Conservation (phyloP, 2,329 filamentous ascomycete genomes). For the Trichoderma atrobrunneum region DNA sequence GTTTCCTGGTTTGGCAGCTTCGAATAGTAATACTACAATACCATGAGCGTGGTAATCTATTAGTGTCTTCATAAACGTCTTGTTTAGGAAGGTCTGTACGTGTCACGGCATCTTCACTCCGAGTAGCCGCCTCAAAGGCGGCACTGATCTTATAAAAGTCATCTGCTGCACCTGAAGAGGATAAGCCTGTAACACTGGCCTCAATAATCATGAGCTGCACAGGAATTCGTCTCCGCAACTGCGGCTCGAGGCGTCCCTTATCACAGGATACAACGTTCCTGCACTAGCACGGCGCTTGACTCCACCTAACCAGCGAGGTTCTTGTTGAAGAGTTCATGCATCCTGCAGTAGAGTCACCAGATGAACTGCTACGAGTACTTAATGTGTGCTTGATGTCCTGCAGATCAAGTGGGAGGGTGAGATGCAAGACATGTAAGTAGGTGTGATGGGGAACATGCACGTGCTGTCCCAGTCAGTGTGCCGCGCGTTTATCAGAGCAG, state of each 20-base stretch:
- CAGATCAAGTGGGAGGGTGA: background rate
- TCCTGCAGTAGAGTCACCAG: background rate
- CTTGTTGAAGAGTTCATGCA: background rate
- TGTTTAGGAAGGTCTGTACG: conserved; percentile 4
- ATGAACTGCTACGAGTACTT: background rate
- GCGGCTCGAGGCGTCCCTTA: background rate
- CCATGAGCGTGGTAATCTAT: background rate
- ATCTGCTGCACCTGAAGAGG: background rate
- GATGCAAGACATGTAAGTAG: background rate
- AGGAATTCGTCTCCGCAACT: background rate
- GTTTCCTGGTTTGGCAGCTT: conserved; percentile 8
- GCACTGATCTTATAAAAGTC: background rate
- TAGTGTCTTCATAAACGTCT: background rate
- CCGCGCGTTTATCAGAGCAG: background rate
- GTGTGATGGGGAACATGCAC: background rate
- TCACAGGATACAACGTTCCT: conserved; percentile 11
- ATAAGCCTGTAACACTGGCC: background rate
- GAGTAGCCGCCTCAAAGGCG: background rate
- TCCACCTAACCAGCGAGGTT: background rate
- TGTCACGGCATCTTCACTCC: background rate
- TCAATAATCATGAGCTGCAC: background rate
- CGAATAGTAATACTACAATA: background rate
- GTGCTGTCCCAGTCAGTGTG: background rate
- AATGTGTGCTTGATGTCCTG: background rate
- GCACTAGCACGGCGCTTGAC: background rate